phyloP scores from a whole-genome alignment of 257 asterid genomes.

The Pogostemon cablin region DNA sequence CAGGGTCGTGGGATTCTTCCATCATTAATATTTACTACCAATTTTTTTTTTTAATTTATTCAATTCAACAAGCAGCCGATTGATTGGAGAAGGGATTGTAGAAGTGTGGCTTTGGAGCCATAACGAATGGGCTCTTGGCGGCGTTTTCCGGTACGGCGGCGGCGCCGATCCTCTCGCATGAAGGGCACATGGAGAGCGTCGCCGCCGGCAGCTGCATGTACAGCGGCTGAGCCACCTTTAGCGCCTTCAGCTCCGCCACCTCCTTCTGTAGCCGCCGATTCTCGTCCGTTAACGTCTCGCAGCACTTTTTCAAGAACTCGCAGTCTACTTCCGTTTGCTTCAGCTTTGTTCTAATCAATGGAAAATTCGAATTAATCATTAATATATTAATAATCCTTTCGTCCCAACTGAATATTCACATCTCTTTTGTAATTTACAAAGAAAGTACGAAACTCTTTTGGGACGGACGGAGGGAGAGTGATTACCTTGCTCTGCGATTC shows the following conservation, averaged over 20 bases:
- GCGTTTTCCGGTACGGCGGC: slow-evolving; percentile 41
- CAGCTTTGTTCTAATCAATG: slow-evolving; percentile 73
- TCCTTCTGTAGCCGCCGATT: slow-evolving; percentile 89
- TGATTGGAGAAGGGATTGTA: slow-evolving; percentile 60
- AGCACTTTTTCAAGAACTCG: slow-evolving; percentile 87
- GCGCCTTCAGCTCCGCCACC: slow-evolving; percentile 77
- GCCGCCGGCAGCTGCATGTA: slow-evolving; percentile 88
- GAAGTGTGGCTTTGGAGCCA: slow-evolving; percentile 62
- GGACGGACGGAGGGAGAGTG: neutral
- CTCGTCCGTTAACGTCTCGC: slow-evolving; percentile 87
- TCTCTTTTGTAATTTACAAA: neutral
- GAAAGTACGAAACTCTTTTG: neutral
- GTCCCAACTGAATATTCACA: too few species aligned
- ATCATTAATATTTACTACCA: slow-evolving; percentile 29
- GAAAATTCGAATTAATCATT: neutral
- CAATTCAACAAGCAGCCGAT: slow-evolving; percentile 61
- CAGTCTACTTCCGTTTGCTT: slow-evolving; percentile 98
- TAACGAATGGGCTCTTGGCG: slow-evolving; percentile 48
- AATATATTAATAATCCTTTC: neutral
- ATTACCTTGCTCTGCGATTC: slow-evolving; percentile 82
- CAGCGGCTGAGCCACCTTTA: slow-evolving; percentile 72
- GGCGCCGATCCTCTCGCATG: slow-evolving; percentile 70
- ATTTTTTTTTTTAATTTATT: neutral
- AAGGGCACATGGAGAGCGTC: slow-evolving; percentile 83
- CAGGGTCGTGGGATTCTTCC: slow-evolving; percentile 41